Conservation (phyloP, 2,329 filamentous ascomycete genomes). For the Monilinia aucupariae region DNA sequence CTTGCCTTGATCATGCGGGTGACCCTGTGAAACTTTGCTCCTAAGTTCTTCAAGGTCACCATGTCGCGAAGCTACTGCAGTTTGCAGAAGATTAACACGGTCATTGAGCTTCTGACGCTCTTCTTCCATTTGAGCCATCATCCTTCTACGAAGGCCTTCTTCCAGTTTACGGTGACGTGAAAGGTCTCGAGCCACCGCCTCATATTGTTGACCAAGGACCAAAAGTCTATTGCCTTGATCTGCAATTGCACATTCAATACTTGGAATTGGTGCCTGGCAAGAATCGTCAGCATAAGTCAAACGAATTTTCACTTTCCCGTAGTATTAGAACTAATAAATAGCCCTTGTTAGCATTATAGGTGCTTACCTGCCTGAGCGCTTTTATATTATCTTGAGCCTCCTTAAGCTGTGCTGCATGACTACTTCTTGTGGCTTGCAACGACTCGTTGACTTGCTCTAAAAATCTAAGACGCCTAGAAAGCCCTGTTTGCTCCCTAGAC, state of each 20-base stretch:
- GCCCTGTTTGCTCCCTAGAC: background rate
- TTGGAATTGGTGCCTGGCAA: background rate
- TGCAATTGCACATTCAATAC: background rate
- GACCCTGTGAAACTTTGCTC: background rate
- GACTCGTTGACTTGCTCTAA: background rate
- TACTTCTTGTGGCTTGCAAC: background rate
- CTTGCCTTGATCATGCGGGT: background rate
- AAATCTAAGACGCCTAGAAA: background rate
- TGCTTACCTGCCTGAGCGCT: conserved; percentile 6
- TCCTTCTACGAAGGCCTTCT: background rate
- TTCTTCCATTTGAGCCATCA: background rate
- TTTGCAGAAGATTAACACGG: background rate
- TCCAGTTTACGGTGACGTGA: conserved; percentile 7
- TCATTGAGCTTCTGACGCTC: background rate
- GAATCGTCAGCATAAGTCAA: background rate
- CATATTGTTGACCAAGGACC: background rate
- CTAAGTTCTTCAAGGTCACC: conserved; percentile 6
- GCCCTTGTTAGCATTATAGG: background rate
- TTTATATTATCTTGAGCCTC: background rate
- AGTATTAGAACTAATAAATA: background rate
- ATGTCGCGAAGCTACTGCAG: background rate
- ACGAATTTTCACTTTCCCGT: background rate
- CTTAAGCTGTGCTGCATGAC: background rate
- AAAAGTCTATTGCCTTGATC: background rate
- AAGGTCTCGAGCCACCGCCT: background rate